phyloP scores from a whole-genome alignment of 2,329 filamentous ascomycete genomes.

The Sporothrix luriei region DNA sequence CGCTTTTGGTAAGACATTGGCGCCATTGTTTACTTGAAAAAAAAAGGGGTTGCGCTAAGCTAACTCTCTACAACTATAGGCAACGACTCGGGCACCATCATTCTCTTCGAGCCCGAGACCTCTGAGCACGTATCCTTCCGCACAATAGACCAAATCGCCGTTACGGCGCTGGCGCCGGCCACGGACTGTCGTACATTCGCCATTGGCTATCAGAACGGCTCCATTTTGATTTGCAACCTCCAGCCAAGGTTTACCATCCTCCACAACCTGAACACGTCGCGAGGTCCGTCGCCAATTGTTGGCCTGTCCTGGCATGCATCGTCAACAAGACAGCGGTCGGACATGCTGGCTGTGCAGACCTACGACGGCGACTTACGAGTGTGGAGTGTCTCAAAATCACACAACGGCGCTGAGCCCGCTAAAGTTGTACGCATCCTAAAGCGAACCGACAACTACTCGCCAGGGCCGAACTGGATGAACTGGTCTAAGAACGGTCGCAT shows the following conservation, averaged over 20 bases:
- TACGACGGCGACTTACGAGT: constrained; percentile 89
- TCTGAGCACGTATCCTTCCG: constrained; percentile 89
- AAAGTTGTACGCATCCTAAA: constrained; percentile 88
- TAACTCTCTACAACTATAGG: constrained; percentile 54
- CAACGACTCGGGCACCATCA: constrained; percentile 88
- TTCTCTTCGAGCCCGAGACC: constrained; percentile 89
- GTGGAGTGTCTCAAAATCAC: constrained; percentile 90
- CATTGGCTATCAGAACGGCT: constrained; percentile 95
- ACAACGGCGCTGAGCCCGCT: constrained; percentile 71
- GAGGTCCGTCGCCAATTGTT: constrained; percentile 82
- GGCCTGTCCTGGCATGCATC: constrained; percentile 94
- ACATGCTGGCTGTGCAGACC: constrained; percentile 94
- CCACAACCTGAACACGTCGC: constrained; percentile 84
- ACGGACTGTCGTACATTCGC: constrained; percentile 92
- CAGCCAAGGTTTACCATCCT: constrained; percentile 92
- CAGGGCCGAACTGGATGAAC: constrained; percentile 90
- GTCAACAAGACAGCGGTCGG: constrained; percentile 91
- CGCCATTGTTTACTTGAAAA: neutral
- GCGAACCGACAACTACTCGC: constrained; percentile 70
- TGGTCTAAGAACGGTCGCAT: constrained; percentile 99
- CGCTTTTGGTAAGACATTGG: constrained; percentile 74
- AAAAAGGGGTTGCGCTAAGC: neutral
- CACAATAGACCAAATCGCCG: constrained; percentile 88
- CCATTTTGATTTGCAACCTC: constrained; percentile 83
- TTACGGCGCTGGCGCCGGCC: constrained; percentile 88